Percentiles rank a stretch among this genome's conserved stretches.
These are phyloP conservation scores for Neofusicoccum ribis DNA, from an alignment of 2,329 filamentous ascomycete species.

Conservation along the genomic window DNA sequence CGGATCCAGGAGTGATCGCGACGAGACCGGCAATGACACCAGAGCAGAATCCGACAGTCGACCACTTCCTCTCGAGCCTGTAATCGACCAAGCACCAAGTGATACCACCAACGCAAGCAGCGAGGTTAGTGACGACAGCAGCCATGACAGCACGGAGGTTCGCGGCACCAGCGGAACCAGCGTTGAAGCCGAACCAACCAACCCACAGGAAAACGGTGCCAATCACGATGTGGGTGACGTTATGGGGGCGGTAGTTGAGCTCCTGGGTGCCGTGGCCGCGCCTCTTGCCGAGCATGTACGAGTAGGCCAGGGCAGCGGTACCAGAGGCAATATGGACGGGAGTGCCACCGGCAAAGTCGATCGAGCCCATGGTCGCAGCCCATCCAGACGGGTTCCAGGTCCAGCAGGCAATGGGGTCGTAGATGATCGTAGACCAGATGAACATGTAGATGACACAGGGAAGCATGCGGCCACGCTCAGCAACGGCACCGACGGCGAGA, in stretches of 20 bases:
- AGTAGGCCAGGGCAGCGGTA: constrained; percentile 81
- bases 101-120: constrained; percentile 80
- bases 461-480: constrained; percentile 84
- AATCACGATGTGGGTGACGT: constrained; percentile 88
- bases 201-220: constrained; percentile 95
- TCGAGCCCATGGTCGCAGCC: constrained; percentile 74
- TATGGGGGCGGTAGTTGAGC: constrained; percentile 89
- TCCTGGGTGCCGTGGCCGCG: constrained; percentile 83
- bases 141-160: constrained; percentile 87
- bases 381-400: constrained; percentile 86
- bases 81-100: constrained; percentile 91
- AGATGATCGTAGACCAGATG: constrained; percentile 85
- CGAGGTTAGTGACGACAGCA: constrained; percentile 80
- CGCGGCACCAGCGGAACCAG: constrained; percentile 76
- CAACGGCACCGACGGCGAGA: constrained; percentile 79
- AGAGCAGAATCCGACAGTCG: constrained; percentile 89
- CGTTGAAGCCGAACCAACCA: constrained; percentile 95
- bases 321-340: constrained; percentile 88
- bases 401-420: constrained; percentile 93
- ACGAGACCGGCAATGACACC: constrained; percentile 86
- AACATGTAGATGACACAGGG: constrained; percentile 92
- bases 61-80: constrained; percentile 86
- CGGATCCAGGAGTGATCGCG: constrained; percentile 84
- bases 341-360: constrained; percentile 88
- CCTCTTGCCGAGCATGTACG: constrained; percentile 85